Conservation (phyloP, 352 stramenopile species). For the Globisporangium iwayamae region DNA sequence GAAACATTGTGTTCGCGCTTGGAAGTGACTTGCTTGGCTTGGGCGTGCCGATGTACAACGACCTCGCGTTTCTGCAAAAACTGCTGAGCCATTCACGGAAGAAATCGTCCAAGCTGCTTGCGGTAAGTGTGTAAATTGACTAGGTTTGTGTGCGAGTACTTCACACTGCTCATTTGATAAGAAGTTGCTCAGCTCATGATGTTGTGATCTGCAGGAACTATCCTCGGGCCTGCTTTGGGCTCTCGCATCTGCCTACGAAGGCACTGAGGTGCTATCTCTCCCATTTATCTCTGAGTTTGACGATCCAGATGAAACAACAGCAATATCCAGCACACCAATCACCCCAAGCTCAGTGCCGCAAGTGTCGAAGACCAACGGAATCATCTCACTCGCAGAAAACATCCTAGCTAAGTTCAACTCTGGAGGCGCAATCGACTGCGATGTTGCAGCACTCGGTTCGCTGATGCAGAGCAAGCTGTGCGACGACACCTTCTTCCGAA, state of each 20-base stretch:
- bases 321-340: background rate
- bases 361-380: constrained; percentile 8
- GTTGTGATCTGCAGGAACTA: constrained; percentile 9
- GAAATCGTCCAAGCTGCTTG: constrained; percentile 10
- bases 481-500: constrained; percentile 10
- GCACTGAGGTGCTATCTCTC: background rate
- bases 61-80: constrained; percentile 17
- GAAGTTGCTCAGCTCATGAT: background rate
- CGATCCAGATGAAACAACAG: constrained; percentile 3
- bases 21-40: background rate
- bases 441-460: constrained; percentile 13
- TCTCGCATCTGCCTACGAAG: constrained; percentile 13
- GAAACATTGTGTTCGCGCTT: constrained; percentile 17
- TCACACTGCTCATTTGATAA: background rate
- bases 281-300: constrained; percentile 11
- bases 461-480: constrained; percentile 10
- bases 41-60: constrained; percentile 9
- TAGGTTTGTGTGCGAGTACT: background rate
- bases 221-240: constrained; percentile 19
- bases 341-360: background rate
- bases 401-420: constrained; percentile 14
- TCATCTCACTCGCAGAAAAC: constrained; percentile 12
- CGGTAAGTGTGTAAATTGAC: background rate
- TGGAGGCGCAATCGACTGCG: constrained; percentile 9
- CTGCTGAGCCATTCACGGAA: constrained; percentile 10